Base-by-base conservation (phyloP, 129 eudicot genomes). In the Chrysanthemum makinoi region DNA sequence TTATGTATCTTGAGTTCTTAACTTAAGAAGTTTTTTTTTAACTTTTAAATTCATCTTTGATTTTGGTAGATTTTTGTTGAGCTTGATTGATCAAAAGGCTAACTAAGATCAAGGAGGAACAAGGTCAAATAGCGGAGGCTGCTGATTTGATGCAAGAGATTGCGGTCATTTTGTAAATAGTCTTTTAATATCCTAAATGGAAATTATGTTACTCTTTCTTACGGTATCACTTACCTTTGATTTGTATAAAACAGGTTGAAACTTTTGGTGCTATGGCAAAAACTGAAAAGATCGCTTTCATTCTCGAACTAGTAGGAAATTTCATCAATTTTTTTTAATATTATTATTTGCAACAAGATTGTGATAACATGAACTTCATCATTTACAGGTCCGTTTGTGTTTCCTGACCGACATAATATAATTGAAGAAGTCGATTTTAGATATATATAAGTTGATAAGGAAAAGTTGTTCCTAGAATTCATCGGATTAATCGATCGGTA, bases 71-170 rank as follows among this genome's bases (percentile, higher is more conserved):
- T 92, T 43, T 92, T 81, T 83, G 96, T 89, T 59, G 98, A 92
- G 77, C 83, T 89, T n/a, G 95, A 24, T 83, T 92, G 77, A 80
- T 89, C 18, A 92, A 85, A 80, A 85, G 70, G 62, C 89, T 92
- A 74, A 95, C 98, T 57, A 89, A 85, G 80, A 89, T 92, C 30
- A 89, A 92, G 75, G 98, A 92, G 79, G 96, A 86, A 56, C 96
- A 92, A 62, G 98, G 98, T 35, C 83, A 79, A 30, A 86, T 92
- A 52, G 94, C 91, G n/a, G 98, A 92, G 80, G 98, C 98, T 77
- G 98, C 98, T 30, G 96, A 93, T 79, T 68, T 93, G 79, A 93
- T 93, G 98, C 98, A 93, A 76, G 98, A 93, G 79, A 75, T 92
- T 75, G 98, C 96, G 84, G 98, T 92, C 63, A 63, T 92, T 85